Evolutionary conservation across 176 grass and related monocot genomes (phyloP), one percentile per base, ranked within the genome.

Genomic region (Oryza nivara): DNA sequence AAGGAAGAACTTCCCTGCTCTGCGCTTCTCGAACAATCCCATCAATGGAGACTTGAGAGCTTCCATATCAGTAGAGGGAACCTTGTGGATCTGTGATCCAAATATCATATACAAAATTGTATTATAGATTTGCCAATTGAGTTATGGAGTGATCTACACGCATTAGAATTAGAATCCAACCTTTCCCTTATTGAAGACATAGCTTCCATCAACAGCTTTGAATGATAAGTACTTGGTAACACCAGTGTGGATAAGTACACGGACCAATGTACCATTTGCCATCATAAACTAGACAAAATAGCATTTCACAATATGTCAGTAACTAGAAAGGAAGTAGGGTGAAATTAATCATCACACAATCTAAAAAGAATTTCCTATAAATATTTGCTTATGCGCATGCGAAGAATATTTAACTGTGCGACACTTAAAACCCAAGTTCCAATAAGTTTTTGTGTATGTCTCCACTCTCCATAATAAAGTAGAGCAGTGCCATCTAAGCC

Each of bases 1-100:
- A 45, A 92, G 90, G 72, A 98, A 93, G 78, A 98, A 95, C 73
- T 98, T 98, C 58, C 96, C 82, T 51, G 93, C 88, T 82, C 96
- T 73, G 51, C 93, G 82, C 46, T 98, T 98, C 86, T 98, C 96
- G 89, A 98, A 98, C 74, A 98, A 65, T n/a, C 96, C 96, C 96
- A 98, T 95, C 41, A 98, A 70, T 11, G 91, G 92, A 83, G 96
- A 98, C 78, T 88, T 98, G 19, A 98, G 87, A 51, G 96, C 96
- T 79, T 98, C 93, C 80, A 98, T 95, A 54, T 98, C 96, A 56
- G 85, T 95, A 65, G 96, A 92, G 68, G 96, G 96, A 68, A 98
- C 96, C 84, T 98, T 98, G 72, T 93, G 91, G 8, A 98, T 84
- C 93, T 98, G 83, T 8, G 52, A 75, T 9, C 9, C 36, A 81